Conservation (phyloP, 2,329 filamentous ascomycete species). For the Myotisia sp. region DNA sequence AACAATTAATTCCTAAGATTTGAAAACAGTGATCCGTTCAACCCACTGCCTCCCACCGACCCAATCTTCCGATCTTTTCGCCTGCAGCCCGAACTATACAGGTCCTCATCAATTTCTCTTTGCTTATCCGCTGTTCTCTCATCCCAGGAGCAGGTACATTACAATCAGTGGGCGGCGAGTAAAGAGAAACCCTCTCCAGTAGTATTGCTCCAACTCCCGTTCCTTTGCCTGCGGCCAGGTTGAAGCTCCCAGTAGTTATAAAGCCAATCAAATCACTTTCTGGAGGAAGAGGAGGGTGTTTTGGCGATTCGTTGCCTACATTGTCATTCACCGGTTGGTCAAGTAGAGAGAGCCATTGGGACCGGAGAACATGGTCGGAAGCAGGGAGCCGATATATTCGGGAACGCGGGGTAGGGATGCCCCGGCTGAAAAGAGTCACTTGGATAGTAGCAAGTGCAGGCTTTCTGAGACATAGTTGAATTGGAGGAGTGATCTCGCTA, state of each 20-base stretch:
- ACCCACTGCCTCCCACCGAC: slow-evolving; percentile 60
- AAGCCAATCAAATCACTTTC: slow-evolving; percentile 74
- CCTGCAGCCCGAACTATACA: slow-evolving; percentile 77
- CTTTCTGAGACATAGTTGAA: slow-evolving; percentile 13
- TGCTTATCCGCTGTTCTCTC: neutral
- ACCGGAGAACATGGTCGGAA: slow-evolving; percentile 39
- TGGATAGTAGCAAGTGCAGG: slow-evolving; percentile 45
- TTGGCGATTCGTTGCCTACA: slow-evolving; percentile 9
- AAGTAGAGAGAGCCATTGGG: slow-evolving; percentile 49
- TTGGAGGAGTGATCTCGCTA: slow-evolving; percentile 7
- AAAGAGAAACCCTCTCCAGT: slow-evolving; percentile 39
- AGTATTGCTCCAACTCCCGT: slow-evolving; percentile 61
- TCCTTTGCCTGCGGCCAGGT: slow-evolving; percentile 59
- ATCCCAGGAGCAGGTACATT: neutral
- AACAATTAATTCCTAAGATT: too few relatives aligned
- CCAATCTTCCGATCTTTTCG: slow-evolving; percentile 63
- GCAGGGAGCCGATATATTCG: slow-evolving; percentile 76
- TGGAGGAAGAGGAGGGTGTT: slow-evolving; percentile 47
- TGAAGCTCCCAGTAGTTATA: slow-evolving; percentile 74
- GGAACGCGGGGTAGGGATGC: slow-evolving; percentile 56
- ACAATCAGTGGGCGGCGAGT: slow-evolving; percentile 1
- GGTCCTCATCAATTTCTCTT: slow-evolving; percentile 18
- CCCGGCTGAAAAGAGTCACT: slow-evolving; percentile 54
- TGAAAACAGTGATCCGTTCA: too few relatives aligned
- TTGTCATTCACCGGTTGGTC: slow-evolving; percentile 1